These are phyloP conservation scores for Chrysosporium queenslandicum DNA, from an alignment of 2,329 filamentous ascomycete species.

Conservation along the genomic window DNA sequence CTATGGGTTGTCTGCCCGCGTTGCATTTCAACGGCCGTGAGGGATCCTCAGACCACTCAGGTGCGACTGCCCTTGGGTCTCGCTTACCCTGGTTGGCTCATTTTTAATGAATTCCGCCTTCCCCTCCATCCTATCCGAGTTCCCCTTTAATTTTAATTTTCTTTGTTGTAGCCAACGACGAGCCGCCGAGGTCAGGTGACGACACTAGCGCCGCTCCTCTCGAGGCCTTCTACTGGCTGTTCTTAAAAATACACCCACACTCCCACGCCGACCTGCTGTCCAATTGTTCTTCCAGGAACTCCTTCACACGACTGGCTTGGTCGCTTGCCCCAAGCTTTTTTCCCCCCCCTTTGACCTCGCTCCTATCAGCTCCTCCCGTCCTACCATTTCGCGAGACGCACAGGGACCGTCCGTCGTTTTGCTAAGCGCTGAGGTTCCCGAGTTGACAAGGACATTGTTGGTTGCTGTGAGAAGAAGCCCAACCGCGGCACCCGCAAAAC, in stretches of 20 bases:
- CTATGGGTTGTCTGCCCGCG: neutral
- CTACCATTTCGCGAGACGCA: too few species aligned
- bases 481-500: neutral
- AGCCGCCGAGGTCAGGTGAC: slow-evolving; percentile 6
- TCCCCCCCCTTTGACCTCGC: neutral
- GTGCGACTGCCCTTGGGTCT: neutral
- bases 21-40: neutral
- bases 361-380: neutral
- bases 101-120: neutral
- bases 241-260: slow-evolving; percentile 5
- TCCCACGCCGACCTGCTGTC: neutral
- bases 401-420: neutral
- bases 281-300: slow-evolving; percentile 7
- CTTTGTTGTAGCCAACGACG: slow-evolving; percentile 2
- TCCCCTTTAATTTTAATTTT: slow-evolving; percentile 5
- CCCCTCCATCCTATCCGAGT: neutral
- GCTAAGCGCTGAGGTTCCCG: neutral
- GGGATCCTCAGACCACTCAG: slow-evolving; percentile 4
- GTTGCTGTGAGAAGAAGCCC: neutral
- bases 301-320: neutral
- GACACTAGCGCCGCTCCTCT: neutral
- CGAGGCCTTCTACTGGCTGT: slow-evolving; percentile 10
- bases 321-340: neutral
- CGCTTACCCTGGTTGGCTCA: slow-evolving; percentile 9
- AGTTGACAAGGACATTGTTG: neutral